These are phyloP conservation scores for carrot (Daucus carota) DNA, from an alignment of 129 eudicot species.

Conservation along the genomic window DNA sequence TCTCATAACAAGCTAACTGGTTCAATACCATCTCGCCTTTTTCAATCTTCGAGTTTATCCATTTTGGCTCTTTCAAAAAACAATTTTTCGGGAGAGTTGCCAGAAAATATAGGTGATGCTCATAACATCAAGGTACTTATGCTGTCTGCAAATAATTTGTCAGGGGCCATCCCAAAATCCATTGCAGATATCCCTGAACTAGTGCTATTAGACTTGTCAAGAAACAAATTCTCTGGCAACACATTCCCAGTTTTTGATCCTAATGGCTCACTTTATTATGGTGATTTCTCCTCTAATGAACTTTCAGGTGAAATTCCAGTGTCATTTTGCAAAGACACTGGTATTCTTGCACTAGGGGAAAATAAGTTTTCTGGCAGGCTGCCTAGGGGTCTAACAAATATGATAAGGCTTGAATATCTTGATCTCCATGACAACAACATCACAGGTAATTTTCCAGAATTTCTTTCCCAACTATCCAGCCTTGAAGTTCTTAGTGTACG, in stretches of 20 bases:
- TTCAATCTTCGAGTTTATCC: conserved; percentile 32
- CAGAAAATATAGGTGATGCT: conserved; percentile 40
- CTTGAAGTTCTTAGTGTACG: conserved; percentile 39
- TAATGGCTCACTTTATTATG: conserved; percentile 28
- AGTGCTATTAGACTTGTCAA: conserved; percentile 42
- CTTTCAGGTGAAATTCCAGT: conserved; percentile 39
- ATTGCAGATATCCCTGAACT: conserved; percentile 35
- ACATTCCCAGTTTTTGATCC: conserved; percentile 28
- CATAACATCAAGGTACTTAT: conserved; percentile 31
- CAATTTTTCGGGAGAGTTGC: conserved; percentile 44
- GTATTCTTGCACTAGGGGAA: conserved; percentile 38
- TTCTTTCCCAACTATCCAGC: conserved; percentile 22
- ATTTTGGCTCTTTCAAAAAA: conserved; percentile 36
- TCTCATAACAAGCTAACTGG: conserved; percentile 41
- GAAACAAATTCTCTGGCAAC: conserved; percentile 38
- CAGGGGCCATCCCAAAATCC: conserved; percentile 46
- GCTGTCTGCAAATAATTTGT: conserved; percentile 40
- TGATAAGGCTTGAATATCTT: conserved; percentile 37
- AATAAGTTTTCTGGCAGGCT: conserved; percentile 41
- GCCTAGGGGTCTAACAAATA: conserved; percentile 32
- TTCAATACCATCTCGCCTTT: conserved; percentile 37
- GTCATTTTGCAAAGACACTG: conserved; percentile 24
- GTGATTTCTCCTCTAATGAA: conserved; percentile 43
- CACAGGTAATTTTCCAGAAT: conserved; percentile 32
- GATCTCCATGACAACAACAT: conserved; percentile 55